Base-by-base conservation (phyloP, 768 basidiomycete genomes). In the Lyophyllum atratum region DNA sequence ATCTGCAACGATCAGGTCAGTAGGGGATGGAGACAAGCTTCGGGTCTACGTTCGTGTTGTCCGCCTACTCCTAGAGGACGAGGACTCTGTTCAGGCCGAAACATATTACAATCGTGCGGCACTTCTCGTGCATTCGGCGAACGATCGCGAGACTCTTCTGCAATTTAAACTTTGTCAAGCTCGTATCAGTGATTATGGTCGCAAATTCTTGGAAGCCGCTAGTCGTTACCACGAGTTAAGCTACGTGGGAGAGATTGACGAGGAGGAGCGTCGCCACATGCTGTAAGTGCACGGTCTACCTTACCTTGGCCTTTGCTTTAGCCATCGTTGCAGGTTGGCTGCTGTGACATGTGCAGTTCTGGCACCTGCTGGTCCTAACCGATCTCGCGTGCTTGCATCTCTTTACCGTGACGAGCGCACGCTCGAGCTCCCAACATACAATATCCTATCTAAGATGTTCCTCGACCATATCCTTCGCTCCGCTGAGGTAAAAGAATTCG, bases 391-490 rank as follows among this genome's bases (percentile, higher is more conserved):
- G 14, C 83, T 99, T 54, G 93, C 95, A 8, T 89, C 96, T 25
- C 81, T 99, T 47, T 95, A 93, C 69, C 85, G 97, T 47, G 97
- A 99, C 69, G 97, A 98, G 68, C 87, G 97, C 37, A 87, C 93
- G 0, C 66, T 80, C 25, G 85, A 91, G 22, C 85, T 96, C 3
- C 82, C 88, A 7, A 87, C 90, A 12, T 89, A 87, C 76, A 90
- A 92, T 67, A 95, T 99, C 70, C 85, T 99, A 24, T 87, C 90
- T 34, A 98, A 98, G 70, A 98, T 98, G 96, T 95, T 97, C 74
- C 87, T 98, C 60, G 97, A 98, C 68, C 95, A 94, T 63, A 98
- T 99, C 68, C 84, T 99, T 49, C 90, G 95, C 43, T 82, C 94
- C 1, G 79, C 84, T 44, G 96, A 99, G 74, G 84, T 98, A 54